Evolutionary conservation across 1,284 basidiomycete genomes (phyloP), one percentile per base, ranked within the genome.

Genomic region (Papiliotrema laurentii): DNA sequence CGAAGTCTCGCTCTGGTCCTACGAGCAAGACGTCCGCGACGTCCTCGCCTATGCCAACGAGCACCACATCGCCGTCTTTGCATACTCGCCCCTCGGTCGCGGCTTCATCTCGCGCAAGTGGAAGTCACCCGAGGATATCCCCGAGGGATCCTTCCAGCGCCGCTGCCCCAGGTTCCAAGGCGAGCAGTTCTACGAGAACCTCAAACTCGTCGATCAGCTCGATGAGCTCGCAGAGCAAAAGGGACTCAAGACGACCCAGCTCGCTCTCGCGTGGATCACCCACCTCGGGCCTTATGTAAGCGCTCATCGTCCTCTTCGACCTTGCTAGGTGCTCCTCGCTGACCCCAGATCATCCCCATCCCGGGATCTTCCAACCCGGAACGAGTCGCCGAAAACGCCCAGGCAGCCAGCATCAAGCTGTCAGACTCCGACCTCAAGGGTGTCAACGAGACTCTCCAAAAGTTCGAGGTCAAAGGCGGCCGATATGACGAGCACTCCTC

Each of bases 1-100:
- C 47, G 86, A 92, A 82, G 76, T 90, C 6, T 87, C 91, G 63
- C 88, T 89, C 0, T 83, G 86, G 58, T 90, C 86, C 71, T 88
- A 90, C 62, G 87, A 89, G 54, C 76, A 76, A 37, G 79, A 82
- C 9, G 88, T 92, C 81, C 60, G 79, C 80, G 81, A 82, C 58
- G 68, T 80, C 48, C 86, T 89, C 26, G 77, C 79, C 18, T 92
- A 87, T 68, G 91, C 89, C 73, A 64, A 72, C 24, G 67, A 79
- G 41, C 75, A 89, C 55, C 76, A 74, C 5, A 87, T 94, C 47
- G 74, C 84, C 26, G 75, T 92, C 7, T 79, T 92, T 68, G 88
- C 86, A 0, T 89, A 89, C 64, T 86, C 82, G 59, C 86, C 88
- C 1, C 75, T 89, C 45, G 68, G 86, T 35, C 78, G 83, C 4